These are phyloP conservation scores for barley (Hordeum vulgare) DNA, from an alignment of 176 grass and related monocot species.

Conservation along the genomic window DNA sequence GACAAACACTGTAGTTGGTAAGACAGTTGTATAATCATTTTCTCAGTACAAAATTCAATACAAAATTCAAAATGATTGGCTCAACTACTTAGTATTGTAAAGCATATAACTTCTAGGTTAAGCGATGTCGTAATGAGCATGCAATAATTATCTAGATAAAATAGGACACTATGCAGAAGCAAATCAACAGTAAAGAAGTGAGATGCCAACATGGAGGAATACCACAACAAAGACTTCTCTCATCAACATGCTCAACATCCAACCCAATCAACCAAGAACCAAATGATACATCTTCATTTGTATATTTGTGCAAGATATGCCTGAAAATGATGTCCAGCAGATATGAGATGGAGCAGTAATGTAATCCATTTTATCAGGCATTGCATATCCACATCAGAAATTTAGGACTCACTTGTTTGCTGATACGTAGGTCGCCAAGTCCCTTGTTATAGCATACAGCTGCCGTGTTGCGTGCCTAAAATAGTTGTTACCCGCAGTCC, in stretches of 20 bases:
- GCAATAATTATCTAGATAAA: neutral
- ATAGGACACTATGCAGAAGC: neutral
- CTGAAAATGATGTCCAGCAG: constrained; percentile 25
- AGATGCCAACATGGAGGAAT: constrained; percentile 58
- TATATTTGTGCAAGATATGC: constrained; percentile 82
- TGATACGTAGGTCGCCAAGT: constrained; percentile 69
- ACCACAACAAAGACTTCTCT: constrained; percentile 79
- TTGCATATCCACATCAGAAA: neutral
- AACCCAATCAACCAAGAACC: constrained; percentile 88
- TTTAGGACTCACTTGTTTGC: constrained; percentile 49
- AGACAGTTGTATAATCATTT: constrained; percentile 21
- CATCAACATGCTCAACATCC: constrained; percentile 83
- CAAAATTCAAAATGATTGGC: neutral
- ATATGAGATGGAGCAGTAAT: neutral
- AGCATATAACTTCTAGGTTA: constrained; percentile 19
- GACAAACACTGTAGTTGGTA: constrained; percentile 1
- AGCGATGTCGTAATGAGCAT: constrained; percentile 18
- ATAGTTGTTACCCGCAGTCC: constrained; percentile 66
- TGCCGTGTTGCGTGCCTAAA: constrained; percentile 77
- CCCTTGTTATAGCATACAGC: constrained; percentile 70
- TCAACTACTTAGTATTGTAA: constrained; percentile 20
- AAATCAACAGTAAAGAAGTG: neutral
- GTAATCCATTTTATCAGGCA: neutral
- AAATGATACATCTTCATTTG: constrained; percentile 83
- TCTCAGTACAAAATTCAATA: neutral